Evolutionary conservation across 2,329 filamentous ascomycete genomes (phyloP).

Genomic region (Mycocentrospora acerina): DNA sequence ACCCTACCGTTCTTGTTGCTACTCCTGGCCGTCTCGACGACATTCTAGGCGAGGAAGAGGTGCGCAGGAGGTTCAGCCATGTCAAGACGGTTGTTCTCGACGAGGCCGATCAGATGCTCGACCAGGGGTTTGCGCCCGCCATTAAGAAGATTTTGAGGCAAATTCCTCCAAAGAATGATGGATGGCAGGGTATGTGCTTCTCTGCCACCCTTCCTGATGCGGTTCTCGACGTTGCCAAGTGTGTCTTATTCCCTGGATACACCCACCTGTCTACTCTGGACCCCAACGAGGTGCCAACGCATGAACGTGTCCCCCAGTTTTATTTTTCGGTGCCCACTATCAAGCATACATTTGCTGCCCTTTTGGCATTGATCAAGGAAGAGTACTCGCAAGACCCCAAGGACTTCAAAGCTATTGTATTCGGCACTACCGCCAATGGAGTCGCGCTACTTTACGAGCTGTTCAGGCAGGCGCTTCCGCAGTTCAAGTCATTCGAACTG

Average conservation of each 20-base stretch:
- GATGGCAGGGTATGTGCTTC: constrained; percentile 55
- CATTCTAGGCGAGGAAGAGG: constrained; percentile 47
- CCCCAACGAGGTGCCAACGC: constrained; percentile 47
- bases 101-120: constrained; percentile 50
- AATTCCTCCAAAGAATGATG: constrained; percentile 53
- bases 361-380: constrained; percentile 48
- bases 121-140: constrained; percentile 56
- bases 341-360: constrained; percentile 48
- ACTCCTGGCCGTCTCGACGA: constrained; percentile 53
- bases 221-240: constrained; percentile 48
- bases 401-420: constrained; percentile 51
- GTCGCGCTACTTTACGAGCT: constrained; percentile 47
- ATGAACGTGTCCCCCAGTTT: constrained; percentile 54
- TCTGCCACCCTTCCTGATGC: constrained; percentile 49
- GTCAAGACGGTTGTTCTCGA: constrained; percentile 50
- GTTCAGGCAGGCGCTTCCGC: constrained; percentile 35
- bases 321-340: constrained; percentile 48
- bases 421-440: constrained; percentile 50
- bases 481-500: constrained; percentile 44
- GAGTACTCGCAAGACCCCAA: constrained; percentile 44
- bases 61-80: constrained; percentile 49
- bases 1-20: constrained; percentile 49
- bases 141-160: constrained; percentile 54
- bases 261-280: constrained; percentile 49
- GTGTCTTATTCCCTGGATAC: constrained; percentile 47